A percentile compares a stretch with the other conserved stretches of the same genome.
phyloP scores from a whole-genome alignment of 805 yeast species.

The Kodamaea kaohsiungensis region DNA sequence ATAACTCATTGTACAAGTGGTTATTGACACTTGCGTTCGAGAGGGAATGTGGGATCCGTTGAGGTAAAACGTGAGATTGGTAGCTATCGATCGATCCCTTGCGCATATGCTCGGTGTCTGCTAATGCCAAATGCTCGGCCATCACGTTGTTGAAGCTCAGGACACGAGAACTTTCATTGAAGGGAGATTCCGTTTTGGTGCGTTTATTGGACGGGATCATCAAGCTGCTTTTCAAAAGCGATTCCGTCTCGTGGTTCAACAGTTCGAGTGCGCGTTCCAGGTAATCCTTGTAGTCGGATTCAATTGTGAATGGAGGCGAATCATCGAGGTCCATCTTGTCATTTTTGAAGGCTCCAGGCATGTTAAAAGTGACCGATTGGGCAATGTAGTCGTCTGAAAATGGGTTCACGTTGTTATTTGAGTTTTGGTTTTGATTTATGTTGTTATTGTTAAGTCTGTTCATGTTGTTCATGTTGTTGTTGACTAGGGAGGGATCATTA shows the following conservation, averaged over 20 bases:
- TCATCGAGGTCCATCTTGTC: constrained; percentile 38
- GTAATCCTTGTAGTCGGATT: constrained; percentile 21
- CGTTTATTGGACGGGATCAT: constrained; percentile 10
- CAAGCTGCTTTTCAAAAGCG: constrained; percentile 6
- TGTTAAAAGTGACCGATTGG: constrained; percentile 15
- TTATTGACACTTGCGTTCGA: constrained; percentile 6
- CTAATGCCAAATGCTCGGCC: background rate
- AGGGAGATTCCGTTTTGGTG: constrained; percentile 5
- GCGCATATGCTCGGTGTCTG: background rate
- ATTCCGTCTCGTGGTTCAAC: constrained; percentile 11
- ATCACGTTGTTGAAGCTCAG: constrained; percentile 9
- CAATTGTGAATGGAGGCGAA: constrained; percentile 38
- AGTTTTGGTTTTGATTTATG: background rate
- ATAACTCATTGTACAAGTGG: constrained; percentile 26
- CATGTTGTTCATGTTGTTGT: background rate
- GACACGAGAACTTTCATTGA: constrained; percentile 3
- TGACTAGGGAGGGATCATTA: background rate
- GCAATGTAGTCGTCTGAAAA: background rate
- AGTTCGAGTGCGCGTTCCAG: constrained; percentile 6
- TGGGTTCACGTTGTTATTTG: background rate
- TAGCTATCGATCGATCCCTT: constrained; percentile 19
- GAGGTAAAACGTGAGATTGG: constrained; percentile 14
- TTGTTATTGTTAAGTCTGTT: background rate
- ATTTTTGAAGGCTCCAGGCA: constrained; percentile 32
- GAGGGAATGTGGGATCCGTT: constrained; percentile 1